Evolutionary conservation across 148 eudicot species (phyloP).

Genomic region (Rhododendron ferrugineum): DNA sequence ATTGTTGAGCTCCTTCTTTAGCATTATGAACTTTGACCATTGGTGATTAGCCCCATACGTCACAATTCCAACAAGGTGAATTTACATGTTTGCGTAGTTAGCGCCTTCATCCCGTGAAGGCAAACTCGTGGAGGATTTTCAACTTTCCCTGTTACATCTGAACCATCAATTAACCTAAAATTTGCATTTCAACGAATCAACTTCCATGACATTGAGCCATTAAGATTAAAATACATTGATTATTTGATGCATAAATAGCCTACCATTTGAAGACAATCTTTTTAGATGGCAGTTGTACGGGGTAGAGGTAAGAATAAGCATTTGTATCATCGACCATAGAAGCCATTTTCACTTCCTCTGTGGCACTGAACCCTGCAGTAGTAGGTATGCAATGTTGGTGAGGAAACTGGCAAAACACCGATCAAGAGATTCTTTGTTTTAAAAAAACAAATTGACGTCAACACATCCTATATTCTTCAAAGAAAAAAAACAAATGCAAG

Average conservation of each 20-base stretch:
- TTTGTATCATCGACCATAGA: conserved; percentile 59
- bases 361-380: conserved; percentile 50
- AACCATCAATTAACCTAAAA: neutral
- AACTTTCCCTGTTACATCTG: neutral
- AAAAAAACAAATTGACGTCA: neutral
- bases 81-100: neutral
- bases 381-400: conserved; percentile 2
- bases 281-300: conserved; percentile 54
- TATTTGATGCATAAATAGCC: neutral
- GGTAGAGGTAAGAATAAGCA: conserved; percentile 69
- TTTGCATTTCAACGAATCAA: neutral
- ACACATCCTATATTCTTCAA: neutral
- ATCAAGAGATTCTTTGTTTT: neutral
- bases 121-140: neutral
- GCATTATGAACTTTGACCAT: neutral
- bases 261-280: conserved; percentile 76
- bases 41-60: neutral
- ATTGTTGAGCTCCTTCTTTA: neutral
- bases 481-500: neutral
- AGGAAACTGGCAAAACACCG: neutral
- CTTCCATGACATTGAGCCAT: neutral
- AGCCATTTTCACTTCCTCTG: conserved; percentile 60
- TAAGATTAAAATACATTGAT: neutral
- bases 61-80: neutral
- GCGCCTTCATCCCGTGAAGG: too few species aligned